phyloP scores from a whole-genome alignment of 2,329 filamentous ascomycete genomes.

The Diplodia scrobiculata region DNA sequence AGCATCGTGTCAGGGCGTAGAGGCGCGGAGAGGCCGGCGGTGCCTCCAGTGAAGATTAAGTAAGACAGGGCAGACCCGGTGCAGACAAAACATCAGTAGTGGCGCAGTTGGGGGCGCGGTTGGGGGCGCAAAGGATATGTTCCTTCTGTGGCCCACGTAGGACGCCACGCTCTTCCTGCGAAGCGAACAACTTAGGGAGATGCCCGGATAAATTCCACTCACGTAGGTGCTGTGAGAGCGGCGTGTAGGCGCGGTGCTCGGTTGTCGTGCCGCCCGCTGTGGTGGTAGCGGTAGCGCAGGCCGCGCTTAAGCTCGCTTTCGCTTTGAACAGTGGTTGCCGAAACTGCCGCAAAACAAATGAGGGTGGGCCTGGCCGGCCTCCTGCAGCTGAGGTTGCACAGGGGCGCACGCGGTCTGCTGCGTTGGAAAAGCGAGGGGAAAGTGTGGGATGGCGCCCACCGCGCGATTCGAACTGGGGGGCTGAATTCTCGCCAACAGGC shows the following conservation, averaged over 20 bases:
- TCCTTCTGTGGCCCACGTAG: too few relatives aligned
- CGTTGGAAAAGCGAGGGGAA: background rate
- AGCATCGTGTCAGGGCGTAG: background rate
- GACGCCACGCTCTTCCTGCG: too few relatives aligned
- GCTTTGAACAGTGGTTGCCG: background rate
- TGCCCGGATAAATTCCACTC: too few relatives aligned
- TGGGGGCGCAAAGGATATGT: too few relatives aligned
- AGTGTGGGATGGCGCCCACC: background rate
- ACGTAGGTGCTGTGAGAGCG: background rate
- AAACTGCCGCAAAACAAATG: background rate
- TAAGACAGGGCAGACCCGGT: too few relatives aligned
- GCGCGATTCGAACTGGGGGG: slow-evolving; percentile 12
- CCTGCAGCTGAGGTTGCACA: background rate
- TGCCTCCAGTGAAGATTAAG: background rate
- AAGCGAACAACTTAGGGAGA: too few relatives aligned
- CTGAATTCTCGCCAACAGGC: background rate
- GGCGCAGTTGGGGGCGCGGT: too few relatives aligned
- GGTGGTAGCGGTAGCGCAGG: too few relatives aligned
- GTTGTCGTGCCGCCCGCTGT: too few relatives aligned
- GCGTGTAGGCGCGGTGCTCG: too few relatives aligned
- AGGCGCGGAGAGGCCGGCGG: background rate
- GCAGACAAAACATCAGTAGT: too few relatives aligned
- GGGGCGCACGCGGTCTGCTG: too few relatives aligned
- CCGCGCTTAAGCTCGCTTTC: background rate
- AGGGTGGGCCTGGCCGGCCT: background rate